These are phyloP conservation scores for Chaetoceros muelleri DNA, from an alignment of 108 stramenopile genomes.

Conservation along the genomic window DNA sequence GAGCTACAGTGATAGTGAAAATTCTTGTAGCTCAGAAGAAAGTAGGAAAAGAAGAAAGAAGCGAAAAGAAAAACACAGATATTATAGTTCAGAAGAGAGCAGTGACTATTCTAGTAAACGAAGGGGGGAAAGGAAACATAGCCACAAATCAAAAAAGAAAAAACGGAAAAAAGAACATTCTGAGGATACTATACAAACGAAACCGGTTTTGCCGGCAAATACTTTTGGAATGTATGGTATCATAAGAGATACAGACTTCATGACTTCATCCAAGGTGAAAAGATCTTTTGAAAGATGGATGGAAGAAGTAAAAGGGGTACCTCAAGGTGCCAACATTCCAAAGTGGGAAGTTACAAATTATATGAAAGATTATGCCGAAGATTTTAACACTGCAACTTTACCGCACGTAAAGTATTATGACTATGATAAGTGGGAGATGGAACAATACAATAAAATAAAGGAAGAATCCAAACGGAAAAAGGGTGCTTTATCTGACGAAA, in stretches of 20 bases:
- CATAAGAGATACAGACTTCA: slow-evolving; percentile 60
- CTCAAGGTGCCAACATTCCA: slow-evolving; percentile 34
- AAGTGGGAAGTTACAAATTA: slow-evolving; percentile 83
- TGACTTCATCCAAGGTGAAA: slow-evolving; percentile 45
- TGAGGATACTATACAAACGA: slow-evolving; percentile 1
- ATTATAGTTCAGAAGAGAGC: slow-evolving; percentile 10
- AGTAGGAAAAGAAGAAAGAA: slow-evolving; percentile 18
- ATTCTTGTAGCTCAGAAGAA: slow-evolving; percentile 7
- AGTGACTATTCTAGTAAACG: slow-evolving; percentile 13
- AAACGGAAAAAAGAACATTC: slow-evolving; percentile 13
- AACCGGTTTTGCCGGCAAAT: slow-evolving; percentile 9
- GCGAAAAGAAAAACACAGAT: slow-evolving; percentile 23
- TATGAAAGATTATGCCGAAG: slow-evolving; percentile 86
- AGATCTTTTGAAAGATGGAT: slow-evolving; percentile 86
- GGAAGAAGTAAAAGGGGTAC: slow-evolving; percentile 80
- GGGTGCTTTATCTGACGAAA: slow-evolving; percentile 19
- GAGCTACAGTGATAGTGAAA: slow-evolving; percentile 3
- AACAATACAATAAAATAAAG: slow-evolving; percentile 67
- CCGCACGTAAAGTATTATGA: slow-evolving; percentile 92
- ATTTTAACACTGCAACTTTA: slow-evolving; percentile 93
- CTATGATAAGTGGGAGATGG: slow-evolving; percentile 95
- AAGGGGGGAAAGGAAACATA: slow-evolving; percentile 9
- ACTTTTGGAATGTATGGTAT: slow-evolving; percentile 89
- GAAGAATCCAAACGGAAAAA: slow-evolving; percentile 22
- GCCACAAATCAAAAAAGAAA: slow-evolving; percentile 17